Evolutionary conservation across 345 rosid species (phyloP).

Genomic region (Eucalyptus marginata): DNA sequence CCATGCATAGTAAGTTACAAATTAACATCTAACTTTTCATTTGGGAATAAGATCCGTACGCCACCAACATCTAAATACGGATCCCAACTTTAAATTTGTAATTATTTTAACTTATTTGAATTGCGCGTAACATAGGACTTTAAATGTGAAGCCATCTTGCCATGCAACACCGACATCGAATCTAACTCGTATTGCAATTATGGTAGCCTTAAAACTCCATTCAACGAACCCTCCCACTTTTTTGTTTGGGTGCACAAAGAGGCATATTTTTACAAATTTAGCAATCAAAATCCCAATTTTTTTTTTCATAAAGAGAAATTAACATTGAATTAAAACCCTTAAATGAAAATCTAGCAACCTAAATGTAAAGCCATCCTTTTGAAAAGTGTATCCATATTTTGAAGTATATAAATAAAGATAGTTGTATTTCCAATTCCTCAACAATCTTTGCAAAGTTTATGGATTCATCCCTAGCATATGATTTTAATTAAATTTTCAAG

Average conservation of each 20-base stretch:
- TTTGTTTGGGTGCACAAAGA: background rate
- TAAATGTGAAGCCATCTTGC: background rate
- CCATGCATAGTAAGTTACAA: background rate
- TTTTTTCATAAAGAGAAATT: background rate
- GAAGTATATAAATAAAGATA: too few species aligned
- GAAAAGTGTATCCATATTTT: too few species aligned
- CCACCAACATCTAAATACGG: accelerated
- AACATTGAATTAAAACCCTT: too few species aligned
- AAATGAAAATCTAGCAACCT: too few species aligned
- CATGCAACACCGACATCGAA: accelerated
- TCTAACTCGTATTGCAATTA: background rate
- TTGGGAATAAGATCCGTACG: accelerated
- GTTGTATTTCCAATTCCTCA: too few species aligned
- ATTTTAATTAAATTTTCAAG: too few species aligned
- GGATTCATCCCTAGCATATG: too few species aligned
- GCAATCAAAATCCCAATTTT: background rate
- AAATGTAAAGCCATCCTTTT: too few species aligned
- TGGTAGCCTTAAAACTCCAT: background rate
- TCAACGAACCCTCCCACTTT: background rate
- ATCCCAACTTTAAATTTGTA: background rate
- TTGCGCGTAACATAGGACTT: accelerated
- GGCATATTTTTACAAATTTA: background rate
- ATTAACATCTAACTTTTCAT: background rate
- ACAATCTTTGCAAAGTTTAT: too few species aligned
- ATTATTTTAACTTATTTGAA: background rate